Base-by-base conservation (phyloP, 768 basidiomycete species). In the Mycena kentingensis region DNA sequence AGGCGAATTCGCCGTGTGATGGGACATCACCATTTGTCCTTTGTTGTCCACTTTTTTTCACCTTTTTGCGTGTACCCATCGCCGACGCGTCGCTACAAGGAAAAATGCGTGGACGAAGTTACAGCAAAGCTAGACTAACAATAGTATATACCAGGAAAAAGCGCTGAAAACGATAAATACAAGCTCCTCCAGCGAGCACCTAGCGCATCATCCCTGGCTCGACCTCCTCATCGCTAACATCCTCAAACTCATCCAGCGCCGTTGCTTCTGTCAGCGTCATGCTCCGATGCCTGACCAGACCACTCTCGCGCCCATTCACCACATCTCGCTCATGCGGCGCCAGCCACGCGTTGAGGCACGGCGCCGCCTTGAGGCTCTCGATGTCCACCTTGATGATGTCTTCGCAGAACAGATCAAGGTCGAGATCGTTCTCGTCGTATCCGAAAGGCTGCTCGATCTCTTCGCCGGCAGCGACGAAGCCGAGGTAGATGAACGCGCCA, bases 401-500 rank as follows among this genome's bases (percentile, higher is more conserved):
- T 21, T 70, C 72, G 63, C 81, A 84, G 71, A 85, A 84, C 41
- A 84, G 66, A 65, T 86, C 85, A 19, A 87, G 74, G 58, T 87
- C 84, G 27, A 87, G 76, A 58, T 86, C 85, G 60, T 85, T 84
- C 80, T 83, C 82, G 54, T 85, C 83, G 59, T 85, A 86, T 5
- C 84, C 84, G 61, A 85, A 85, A 0, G 84, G 84, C 62, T 85
- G 84, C 63, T 84, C 84, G 39, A 84, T 85, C 61, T 84, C 85
- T 58, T 85, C 82, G 19, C 83, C 87, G 2, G 86, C 84, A 6
- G 87, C 84, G 19, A 90, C 63, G 65, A 89, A 87, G 21, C 85
- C 87, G n/a, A 89, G 77, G 67, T 86, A 88, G 49, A 87, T 85
- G 68, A 87, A 86, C 0, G 83, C 71, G 2, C 86, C 84, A 35